Base-by-base conservation (phyloP, 352 stramenopile species). In the Phytopythium oedochilum region DNA sequence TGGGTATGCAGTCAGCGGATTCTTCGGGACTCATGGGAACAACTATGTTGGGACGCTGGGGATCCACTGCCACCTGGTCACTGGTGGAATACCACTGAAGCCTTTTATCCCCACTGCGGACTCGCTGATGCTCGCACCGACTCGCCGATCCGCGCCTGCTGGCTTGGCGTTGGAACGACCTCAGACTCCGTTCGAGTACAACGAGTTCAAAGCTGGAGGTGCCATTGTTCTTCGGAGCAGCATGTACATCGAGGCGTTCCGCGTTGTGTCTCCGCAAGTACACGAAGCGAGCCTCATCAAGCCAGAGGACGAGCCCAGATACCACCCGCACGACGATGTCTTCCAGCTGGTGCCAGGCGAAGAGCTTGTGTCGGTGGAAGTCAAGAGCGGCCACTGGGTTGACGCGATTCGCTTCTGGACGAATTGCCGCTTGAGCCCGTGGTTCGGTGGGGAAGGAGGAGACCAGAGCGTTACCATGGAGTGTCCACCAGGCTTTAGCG, bases 11-110 rank as follows among this genome's bases (percentile, higher is more conserved):
- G 77, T 87, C 35, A 70, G 62, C 38, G 61, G 61, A 1, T 88
- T 89, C 55, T 84, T 86, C 54, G 79, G 79, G 3, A 61, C 72
- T 5, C 65, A 57, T 45, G 76, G 76, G 20, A 63, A 80, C 51
- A 62, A 60, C 18, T 73, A 71, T 50, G 71, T 89, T 29, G 76
- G 76, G 9, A 79, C 53, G 25, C 59, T 88, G 9, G 79, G 76
- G 26, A 51, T 78, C 10, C 59, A 62, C 14, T 85, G 73, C 36
- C 45, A 60, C 2, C 62, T 60, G 11, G 57, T 70, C 0, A 32
- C 43, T 9, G 28, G 28, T 2, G 22, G 34, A 22, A 35, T 32
- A 43, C 35, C 31, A 25, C 40, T 32, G 12, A 26, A 52, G 25
- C 10, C 46, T 53, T 14, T 38, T 26, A 26, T 38, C 20, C 6